Conservation (phyloP, 2,329 filamentous ascomycete species). For the Exophiala oligosperma region DNA sequence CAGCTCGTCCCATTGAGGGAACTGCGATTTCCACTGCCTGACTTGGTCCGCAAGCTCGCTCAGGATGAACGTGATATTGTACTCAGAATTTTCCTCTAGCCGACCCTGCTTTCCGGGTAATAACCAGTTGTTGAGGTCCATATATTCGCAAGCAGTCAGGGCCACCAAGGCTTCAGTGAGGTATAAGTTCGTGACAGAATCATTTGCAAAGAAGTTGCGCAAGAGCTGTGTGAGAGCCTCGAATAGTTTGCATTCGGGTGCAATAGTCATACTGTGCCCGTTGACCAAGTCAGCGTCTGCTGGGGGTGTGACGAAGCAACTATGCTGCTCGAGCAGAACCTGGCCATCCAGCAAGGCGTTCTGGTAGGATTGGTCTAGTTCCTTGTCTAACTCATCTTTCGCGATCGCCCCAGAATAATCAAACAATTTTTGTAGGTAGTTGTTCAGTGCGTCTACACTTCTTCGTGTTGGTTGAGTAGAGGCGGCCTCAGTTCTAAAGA, state of each 20-base stretch:
- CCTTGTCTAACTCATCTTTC: constrained; percentile 32
- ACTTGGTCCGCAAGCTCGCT: constrained; percentile 64
- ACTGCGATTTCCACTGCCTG: constrained; percentile 59
- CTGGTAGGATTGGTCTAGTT: constrained; percentile 44
- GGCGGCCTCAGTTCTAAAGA: constrained; percentile 56
- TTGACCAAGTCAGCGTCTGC: constrained; percentile 55
- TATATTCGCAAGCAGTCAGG: constrained; percentile 79
- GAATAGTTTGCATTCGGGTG: constrained; percentile 40
- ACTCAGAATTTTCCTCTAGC: constrained; percentile 37
- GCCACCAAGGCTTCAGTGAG: constrained; percentile 82
- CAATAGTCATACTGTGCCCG: constrained; percentile 18
- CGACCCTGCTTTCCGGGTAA: constrained; percentile 44
- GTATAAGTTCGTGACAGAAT: constrained; percentile 85
- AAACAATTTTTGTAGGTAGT: constrained; percentile 41
- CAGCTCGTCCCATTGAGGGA: constrained; percentile 72
- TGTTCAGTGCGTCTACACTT: constrained; percentile 41
- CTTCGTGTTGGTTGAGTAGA: constrained; percentile 57
- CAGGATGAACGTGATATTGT: constrained; percentile 56
- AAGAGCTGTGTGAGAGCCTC: constrained; percentile 60
- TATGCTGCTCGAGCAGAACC: constrained; percentile 27
- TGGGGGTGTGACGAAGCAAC: constrained; percentile 20
- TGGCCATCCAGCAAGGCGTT: constrained; percentile 43
- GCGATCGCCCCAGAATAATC: constrained; percentile 39
- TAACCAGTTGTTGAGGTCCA: constrained; percentile 88
- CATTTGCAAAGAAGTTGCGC: constrained; percentile 81